Conservation (phyloP, 2,329 filamentous ascomycete species). For the Colletotrichum sp. region DNA sequence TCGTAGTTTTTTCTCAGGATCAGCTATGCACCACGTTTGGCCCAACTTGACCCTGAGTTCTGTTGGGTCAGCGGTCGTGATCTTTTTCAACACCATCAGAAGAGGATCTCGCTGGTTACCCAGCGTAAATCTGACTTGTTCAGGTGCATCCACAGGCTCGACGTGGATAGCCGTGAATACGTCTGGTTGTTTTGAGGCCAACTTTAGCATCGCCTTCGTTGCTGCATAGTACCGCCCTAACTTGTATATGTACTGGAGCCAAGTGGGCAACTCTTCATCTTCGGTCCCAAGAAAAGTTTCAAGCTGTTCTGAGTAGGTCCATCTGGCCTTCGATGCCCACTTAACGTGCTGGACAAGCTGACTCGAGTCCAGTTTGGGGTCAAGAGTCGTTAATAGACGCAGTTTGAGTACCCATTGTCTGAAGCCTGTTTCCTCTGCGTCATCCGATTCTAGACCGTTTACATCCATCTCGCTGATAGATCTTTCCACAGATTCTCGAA, state of each 20-base stretch:
- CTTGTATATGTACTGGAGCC: conserved; percentile 23
- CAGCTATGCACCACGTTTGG: not conserved
- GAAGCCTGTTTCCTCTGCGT: not conserved
- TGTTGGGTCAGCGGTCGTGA: not conserved
- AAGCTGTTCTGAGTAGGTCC: conserved; percentile 26
- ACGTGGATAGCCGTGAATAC: conserved; percentile 28
- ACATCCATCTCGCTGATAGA: not conserved
- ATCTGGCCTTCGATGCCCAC: conserved; percentile 31
- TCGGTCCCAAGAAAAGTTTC: conserved; percentile 13
- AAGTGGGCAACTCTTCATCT: conserved; percentile 13
- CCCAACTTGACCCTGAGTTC: not conserved
- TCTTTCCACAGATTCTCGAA: not conserved
- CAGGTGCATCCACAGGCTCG: not conserved
- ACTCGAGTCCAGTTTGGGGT: fast-evolving
- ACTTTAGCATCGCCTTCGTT: conserved; percentile 31
- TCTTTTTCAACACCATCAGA: not conserved
- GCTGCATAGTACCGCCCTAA: conserved; percentile 31
- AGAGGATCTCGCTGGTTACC: not conserved
- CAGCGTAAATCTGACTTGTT: not conserved
- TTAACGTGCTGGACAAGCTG: conserved; percentile 14
- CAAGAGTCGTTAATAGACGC: not conserved
- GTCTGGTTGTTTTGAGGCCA: conserved; percentile 26
- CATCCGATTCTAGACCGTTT: not conserved
- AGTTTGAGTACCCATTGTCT: not conserved
- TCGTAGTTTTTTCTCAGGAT: conserved; percentile 26